Evolutionary conservation across 2,329 filamentous ascomycete species (phyloP).

Genomic region (Aspergillus sp.): DNA sequence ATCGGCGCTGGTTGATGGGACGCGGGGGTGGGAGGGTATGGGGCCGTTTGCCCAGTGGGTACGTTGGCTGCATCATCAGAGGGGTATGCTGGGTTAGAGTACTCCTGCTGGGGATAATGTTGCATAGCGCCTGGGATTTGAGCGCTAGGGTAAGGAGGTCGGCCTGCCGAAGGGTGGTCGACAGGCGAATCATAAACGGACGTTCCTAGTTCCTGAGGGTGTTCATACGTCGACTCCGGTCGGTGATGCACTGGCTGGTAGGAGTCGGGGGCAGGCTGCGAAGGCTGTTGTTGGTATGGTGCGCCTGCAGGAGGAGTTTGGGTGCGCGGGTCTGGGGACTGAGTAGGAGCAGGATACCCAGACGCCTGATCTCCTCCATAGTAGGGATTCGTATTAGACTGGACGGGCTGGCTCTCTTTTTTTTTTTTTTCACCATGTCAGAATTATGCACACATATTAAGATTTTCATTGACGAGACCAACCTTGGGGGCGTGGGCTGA

Average conservation of each 20-base stretch:
- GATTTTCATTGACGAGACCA: slow-evolving; percentile 24
- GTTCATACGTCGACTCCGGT: slow-evolving; percentile 67
- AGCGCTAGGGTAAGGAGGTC: slow-evolving; percentile 34
- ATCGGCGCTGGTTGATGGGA: slow-evolving; percentile 32
- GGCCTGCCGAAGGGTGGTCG: slow-evolving; percentile 30
- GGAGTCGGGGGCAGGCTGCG: slow-evolving; percentile 52
- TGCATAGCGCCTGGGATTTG: slow-evolving; percentile 26
- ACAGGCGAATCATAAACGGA: slow-evolving; percentile 75
- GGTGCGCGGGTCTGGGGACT: slow-evolving; percentile 42
- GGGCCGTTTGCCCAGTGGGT: slow-evolving; percentile 25
- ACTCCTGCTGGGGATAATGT: slow-evolving; percentile 35
- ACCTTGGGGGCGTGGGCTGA: slow-evolving; percentile 55
- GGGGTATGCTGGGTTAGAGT: slow-evolving; percentile 42
- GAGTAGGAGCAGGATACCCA: slow-evolving; percentile 40
- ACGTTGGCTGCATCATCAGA: slow-evolving; percentile 31
- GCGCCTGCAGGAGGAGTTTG: slow-evolving; percentile 35
- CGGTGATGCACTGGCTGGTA: slow-evolving; percentile 50
- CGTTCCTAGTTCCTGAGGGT: slow-evolving; percentile 75
- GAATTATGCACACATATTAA: slow-evolving; percentile 27
- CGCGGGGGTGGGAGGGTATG: slow-evolving; percentile 31
- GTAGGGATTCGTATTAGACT: slow-evolving; percentile 57
- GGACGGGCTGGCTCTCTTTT: slow-evolving; percentile 35
- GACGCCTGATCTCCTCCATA: slow-evolving; percentile 60
- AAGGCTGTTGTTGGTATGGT: slow-evolving; percentile 40
- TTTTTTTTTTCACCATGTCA: slow-evolving; percentile 18